Evolutionary conservation across 1,139 yeast species (phyloP), one percentile per base, ranked within the genome.

Genomic region (Protomyces gravidus): DNA sequence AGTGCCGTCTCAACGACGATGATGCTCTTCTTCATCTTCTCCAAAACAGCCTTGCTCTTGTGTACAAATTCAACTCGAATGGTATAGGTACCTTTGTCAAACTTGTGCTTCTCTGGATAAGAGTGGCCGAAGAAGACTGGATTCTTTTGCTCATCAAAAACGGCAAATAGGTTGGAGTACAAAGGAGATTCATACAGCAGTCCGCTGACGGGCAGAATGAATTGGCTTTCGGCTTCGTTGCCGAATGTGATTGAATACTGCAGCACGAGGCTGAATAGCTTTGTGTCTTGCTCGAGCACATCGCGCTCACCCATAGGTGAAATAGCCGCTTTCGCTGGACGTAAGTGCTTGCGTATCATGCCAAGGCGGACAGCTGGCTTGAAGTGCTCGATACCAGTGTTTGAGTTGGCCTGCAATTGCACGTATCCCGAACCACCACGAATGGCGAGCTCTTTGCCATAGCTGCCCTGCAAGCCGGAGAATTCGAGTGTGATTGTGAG

Each of bases 231-330:
- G 11, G 51, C 50, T 6, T 55, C 57, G 32, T 47, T 60, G 4
- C 50, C 36, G 11, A 60, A n/a, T 17, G 40, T 50, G 25, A 61
- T 19, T 2, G 55, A 39, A 45, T 62, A 62, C 21, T 56, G 53
- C 21, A 55, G 46, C 15, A 47, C 28, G 55, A 60, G 33, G 48
- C 57, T 62, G 32, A 55, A 62, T 13, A 60, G 58, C 28, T 51
- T 52, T n/a, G 53, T 51, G 5, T 51, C 42, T 30, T 60, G 59
- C n/a, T 58, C 60, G 6, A 60, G 51, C n/a, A 55, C 15, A 30
- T 62, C 63, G 11, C 63, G 57, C 4, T 58, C 62, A 9, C 63
- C 63, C 17, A 62, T 46, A 4, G 62, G 58, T 15, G 56, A 27
- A 11, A 62, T 56, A 13, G 19, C 46, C 13, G 60, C 26, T 15